Percentiles rank a stretch among this genome's conserved stretches.
Conservation (phyloP, 805 yeast genomes). For the Sporopachydermia quercuum region DNA sequence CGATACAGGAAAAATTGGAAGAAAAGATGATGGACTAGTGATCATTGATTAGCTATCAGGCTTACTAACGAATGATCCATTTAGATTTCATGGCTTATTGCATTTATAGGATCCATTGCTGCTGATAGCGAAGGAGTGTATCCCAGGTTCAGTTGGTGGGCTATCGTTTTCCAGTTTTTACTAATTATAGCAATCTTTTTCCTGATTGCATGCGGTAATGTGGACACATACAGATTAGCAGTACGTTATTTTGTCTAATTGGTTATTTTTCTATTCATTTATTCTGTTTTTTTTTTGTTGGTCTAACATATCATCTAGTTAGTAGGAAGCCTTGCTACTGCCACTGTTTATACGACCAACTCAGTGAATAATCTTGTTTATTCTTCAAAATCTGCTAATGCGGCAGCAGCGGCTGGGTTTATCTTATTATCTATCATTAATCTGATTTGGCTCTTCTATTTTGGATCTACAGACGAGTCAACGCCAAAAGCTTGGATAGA, state of each 20-base stretch:
- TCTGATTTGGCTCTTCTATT: constrained; percentile 73
- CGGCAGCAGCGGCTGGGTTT: constrained; percentile 89
- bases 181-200: constrained; percentile 35
- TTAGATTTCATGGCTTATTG: constrained; percentile 68
- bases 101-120: constrained; percentile 75
- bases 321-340: constrained; percentile 46
- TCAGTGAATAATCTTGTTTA: constrained; percentile 72
- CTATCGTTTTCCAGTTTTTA: constrained; percentile 63
- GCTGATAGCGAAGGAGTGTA: constrained; percentile 29
- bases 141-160: constrained; percentile 96
- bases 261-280: constrained; percentile 9
- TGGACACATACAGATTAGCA: constrained; percentile 48
- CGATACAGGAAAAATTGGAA: neutral
- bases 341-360: constrained; percentile 75
- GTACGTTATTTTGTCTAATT: constrained; percentile 22
- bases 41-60: neutral
- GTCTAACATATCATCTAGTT: constrained; percentile 19
- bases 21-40: neutral
- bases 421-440: constrained; percentile 72
- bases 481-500: constrained; percentile 76
- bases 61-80: too few relatives aligned
- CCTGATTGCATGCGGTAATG: constrained; percentile 43
- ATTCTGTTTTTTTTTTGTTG: neutral
- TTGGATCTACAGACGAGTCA: constrained; percentile 83
- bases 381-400: constrained; percentile 42